Base-by-base conservation (phyloP, 2,329 filamentous ascomycete genomes). In the Trichoderma citrinoviride region DNA sequence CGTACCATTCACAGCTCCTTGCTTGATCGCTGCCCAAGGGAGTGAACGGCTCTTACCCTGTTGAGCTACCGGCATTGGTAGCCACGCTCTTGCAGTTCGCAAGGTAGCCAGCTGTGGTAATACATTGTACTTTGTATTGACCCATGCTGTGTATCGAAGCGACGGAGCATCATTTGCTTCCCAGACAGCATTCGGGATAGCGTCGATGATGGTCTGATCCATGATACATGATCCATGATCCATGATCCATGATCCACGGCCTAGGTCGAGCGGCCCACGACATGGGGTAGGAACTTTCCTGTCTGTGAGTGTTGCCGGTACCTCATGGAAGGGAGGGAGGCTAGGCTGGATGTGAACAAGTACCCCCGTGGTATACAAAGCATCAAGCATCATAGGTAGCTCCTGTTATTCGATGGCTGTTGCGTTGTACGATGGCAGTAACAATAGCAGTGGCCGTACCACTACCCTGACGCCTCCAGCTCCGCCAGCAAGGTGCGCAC, bases 401-500 rank as follows among this genome's bases (percentile, higher is more conserved):
- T 52, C 23, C 23, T 29, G 25, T 41, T 41, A 29, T 17, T 52
- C n/a, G 49, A n/a, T 44, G 27, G 25, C 41, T 12, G 33, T 29
- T 12, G 37, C 29, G 10, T 27, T 14, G 33, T 19, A 46, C 33
- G 49, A 41, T 25, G 29, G 54, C 10, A 57, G 25, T 46, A 21
- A 14, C 23, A 56, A 29, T 37, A n/a, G 27, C 21, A 50, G 47
- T 27, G 3, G 21, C 33, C 25, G 57, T 41, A 17, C 52, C 50
- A 17, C 29, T 43, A 56, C 41, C 52, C 29, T 23, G 50, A 56
- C 44, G 61, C 40, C 25, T 62, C n/a, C 50, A 43, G 60, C 49
- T 56, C 61, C 61, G 50, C 61, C 61, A 49, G 27, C 41, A 64
- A 49, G 61, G 61, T 64, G 52, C 40, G 61, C 61, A 64, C 61